These are phyloP conservation scores for Rhynchospora breviuscula DNA, from an alignment of 176 grass and related monocot species.

Conservation along the genomic window DNA sequence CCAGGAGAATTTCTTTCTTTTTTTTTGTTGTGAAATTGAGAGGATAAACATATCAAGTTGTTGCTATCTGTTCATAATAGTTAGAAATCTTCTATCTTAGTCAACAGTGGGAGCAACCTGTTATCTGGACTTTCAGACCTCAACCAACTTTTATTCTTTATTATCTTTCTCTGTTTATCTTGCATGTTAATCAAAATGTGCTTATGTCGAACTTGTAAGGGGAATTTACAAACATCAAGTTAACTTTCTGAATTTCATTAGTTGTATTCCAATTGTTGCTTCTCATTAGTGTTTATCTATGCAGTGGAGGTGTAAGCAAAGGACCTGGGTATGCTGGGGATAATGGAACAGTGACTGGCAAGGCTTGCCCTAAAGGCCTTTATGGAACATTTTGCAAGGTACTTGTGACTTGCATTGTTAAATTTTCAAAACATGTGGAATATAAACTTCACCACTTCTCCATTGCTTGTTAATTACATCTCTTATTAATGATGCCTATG, in stretches of 20 bases:
- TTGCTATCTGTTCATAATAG: neutral
- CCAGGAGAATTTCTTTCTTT: conserved; percentile 10
- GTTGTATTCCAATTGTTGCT: conserved; percentile 24
- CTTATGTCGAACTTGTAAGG: neutral
- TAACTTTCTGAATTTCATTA: conserved; percentile 4
- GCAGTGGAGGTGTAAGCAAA: conserved; percentile 75
- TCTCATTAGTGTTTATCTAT: conserved; percentile 15
- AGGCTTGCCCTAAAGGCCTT: conserved; percentile 89
- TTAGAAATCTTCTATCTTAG: neutral
- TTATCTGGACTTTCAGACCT: neutral
- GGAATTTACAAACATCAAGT: neutral
- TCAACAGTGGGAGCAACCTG: neutral
- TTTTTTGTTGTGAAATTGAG: neutral
- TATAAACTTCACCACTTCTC: too few relatives aligned
- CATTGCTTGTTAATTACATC: neutral
- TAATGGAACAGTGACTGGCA: conserved; percentile 92
- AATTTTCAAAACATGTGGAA: too few relatives aligned
- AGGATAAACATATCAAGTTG: neutral
- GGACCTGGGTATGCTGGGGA: conserved; percentile 64
- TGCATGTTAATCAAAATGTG: neutral
- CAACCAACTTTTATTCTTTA: neutral
- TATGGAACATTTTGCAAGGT: conserved; percentile 99
- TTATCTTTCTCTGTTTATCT: neutral
- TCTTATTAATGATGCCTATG: neutral
- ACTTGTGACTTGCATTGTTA: conserved; percentile 2